Conservation (phyloP, 768 basidiomycete species). For the Serendipita sp. region DNA sequence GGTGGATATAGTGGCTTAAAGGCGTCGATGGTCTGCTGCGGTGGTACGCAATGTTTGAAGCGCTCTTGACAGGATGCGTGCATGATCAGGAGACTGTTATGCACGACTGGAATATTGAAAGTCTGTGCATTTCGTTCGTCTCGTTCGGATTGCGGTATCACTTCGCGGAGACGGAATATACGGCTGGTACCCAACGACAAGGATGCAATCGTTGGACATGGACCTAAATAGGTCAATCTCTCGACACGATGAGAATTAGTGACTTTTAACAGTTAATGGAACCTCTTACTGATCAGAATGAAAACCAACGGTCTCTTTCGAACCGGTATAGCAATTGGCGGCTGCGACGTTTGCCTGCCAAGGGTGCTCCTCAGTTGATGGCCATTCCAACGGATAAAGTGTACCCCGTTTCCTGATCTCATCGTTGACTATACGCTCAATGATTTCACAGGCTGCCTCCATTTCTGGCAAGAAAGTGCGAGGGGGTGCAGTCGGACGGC, state of each 20-base stretch:
- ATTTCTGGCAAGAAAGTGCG: constrained; percentile 43
- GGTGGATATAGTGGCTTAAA: constrained; percentile 42
- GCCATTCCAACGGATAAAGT: constrained; percentile 51
- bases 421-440: constrained; percentile 55
- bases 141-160: constrained; percentile 47
- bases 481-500: constrained; percentile 42
- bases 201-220: constrained; percentile 74
- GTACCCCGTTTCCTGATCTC: constrained; percentile 42
- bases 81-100: constrained; percentile 84
- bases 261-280: constrained; percentile 8
- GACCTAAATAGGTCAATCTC: constrained; percentile 55
- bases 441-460: constrained; percentile 61
- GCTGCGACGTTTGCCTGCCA: constrained; percentile 82
- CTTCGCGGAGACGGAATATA: constrained; percentile 60
- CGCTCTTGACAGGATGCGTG: constrained; percentile 70
- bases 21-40: constrained; percentile 53
- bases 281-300: constrained; percentile 48
- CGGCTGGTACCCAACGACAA: constrained; percentile 62
- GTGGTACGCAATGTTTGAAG: constrained; percentile 67
- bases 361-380: constrained; percentile 13
- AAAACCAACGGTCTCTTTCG: constrained; percentile 61
- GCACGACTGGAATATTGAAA: constrained; percentile 57
- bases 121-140: constrained; percentile 46
- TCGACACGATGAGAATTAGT: not conserved
- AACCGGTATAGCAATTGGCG: constrained; percentile 49